Evolutionary conservation across 352 stramenopile genomes (phyloP).

Genomic region (Blastocystis sp.): DNA sequence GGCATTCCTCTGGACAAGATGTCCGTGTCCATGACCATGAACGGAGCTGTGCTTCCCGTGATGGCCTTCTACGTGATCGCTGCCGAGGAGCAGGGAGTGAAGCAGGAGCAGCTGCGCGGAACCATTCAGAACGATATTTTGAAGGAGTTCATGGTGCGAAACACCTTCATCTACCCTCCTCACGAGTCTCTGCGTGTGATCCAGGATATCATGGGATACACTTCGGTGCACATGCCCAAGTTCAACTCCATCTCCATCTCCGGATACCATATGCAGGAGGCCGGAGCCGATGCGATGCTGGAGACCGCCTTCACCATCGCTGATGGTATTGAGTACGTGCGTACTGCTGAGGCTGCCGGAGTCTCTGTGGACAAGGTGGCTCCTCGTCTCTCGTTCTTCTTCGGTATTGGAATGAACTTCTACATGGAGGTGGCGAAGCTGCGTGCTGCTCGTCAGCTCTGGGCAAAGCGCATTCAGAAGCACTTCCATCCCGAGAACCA

Average conservation of each 20-base stretch:
- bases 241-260: slow-evolving; percentile 94
- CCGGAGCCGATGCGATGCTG: slow-evolving; percentile 83
- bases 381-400: slow-evolving; percentile 91
- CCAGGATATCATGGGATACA: slow-evolving; percentile 93
- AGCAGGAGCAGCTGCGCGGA: slow-evolving; percentile 77
- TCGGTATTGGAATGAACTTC: slow-evolving; percentile 93
- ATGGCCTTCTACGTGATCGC: slow-evolving; percentile 92
- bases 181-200: slow-evolving; percentile 86
- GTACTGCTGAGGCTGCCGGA: slow-evolving; percentile 80
- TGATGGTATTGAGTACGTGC: slow-evolving; percentile 90
- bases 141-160: slow-evolving; percentile 90
- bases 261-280: slow-evolving; percentile 96
- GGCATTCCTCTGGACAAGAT: slow-evolving; percentile 89
- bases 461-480: slow-evolving; percentile 85
- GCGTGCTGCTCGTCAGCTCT: slow-evolving; percentile 82
- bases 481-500: slow-evolving; percentile 86
- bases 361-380: slow-evolving; percentile 85
- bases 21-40: slow-evolving; percentile 97
- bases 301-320: slow-evolving; percentile 93
- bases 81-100: slow-evolving; percentile 86
- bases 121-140: slow-evolving; percentile 95
- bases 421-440: slow-evolving; percentile 92
- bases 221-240: slow-evolving; percentile 87
- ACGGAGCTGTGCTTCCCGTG: slow-evolving; percentile 88
- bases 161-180: slow-evolving; percentile 96